Conservation (phyloP, 2,329 filamentous ascomycete species). For the Dendryphion nanum region DNA sequence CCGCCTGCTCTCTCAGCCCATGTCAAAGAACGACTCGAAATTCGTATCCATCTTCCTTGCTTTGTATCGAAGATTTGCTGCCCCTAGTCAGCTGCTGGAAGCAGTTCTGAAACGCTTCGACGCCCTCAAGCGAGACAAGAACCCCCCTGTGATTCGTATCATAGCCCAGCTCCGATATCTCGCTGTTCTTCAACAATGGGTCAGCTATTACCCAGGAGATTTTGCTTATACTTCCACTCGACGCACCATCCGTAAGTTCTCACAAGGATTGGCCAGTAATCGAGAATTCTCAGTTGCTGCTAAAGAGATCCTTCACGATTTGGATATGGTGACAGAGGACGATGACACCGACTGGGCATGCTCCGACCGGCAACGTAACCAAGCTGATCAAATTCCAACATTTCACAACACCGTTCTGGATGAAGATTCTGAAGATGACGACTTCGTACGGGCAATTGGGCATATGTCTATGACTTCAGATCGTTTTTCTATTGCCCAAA, state of each 20-base stretch:
- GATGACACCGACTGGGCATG: slow-evolving; percentile 94
- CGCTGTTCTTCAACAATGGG: slow-evolving; percentile 84
- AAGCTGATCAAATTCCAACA: slow-evolving; percentile 42
- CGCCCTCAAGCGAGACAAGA: slow-evolving; percentile 63
- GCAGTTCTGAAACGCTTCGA: slow-evolving; percentile 78
- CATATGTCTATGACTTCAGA: slow-evolving; percentile 29
- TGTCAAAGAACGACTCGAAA: slow-evolving; percentile 84
- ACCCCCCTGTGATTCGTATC: slow-evolving; percentile 71
- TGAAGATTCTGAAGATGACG: slow-evolving; percentile 37
- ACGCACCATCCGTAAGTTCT: slow-evolving; percentile 71
- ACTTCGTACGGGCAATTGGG: slow-evolving; percentile 29
- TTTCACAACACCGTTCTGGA: slow-evolving; percentile 44
- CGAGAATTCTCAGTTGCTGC: slow-evolving; percentile 82
- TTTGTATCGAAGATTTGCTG: slow-evolving; percentile 88
- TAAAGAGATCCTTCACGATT: slow-evolving; percentile 76
- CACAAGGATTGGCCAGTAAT: slow-evolving; percentile 69
- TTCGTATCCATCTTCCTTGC: slow-evolving; percentile 88
- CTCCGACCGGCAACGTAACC: slow-evolving; percentile 63
- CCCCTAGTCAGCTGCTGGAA: slow-evolving; percentile 74
- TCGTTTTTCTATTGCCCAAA: slow-evolving; percentile 28
- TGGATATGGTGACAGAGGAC: slow-evolving; percentile 76
- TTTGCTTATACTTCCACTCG: slow-evolving; percentile 78
- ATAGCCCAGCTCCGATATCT: slow-evolving; percentile 81
- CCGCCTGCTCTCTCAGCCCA: slow-evolving; percentile 76
- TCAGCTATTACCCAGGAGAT: slow-evolving; percentile 85